Evolutionary conservation across 129 eudicot species (phyloP).

Genomic region (Chrysanthemum makinoi): DNA sequence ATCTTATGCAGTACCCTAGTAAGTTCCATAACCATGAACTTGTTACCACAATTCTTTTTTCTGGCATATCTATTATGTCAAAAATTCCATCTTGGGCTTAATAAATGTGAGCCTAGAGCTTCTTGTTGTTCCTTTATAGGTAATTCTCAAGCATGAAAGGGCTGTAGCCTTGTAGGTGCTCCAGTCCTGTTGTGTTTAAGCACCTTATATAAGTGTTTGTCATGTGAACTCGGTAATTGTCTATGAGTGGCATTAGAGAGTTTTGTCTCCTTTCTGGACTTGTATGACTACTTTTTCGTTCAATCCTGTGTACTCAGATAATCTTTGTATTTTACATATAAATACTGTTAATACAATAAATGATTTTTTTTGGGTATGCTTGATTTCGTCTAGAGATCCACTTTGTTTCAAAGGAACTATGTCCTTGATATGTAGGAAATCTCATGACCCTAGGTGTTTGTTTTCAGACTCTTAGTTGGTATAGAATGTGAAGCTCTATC

Average conservation of each 20-base stretch:
- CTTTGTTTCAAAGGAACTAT: neutral
- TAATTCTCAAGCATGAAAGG: constrained; percentile 1
- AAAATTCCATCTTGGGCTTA: neutral
- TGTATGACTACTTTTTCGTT: neutral
- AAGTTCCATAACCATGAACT: neutral
- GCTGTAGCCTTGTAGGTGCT: neutral
- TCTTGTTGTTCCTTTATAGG: constrained; percentile 13
- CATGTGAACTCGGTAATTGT: neutral
- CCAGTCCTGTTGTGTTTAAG: constrained; percentile 6
- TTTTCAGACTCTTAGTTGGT: neutral
- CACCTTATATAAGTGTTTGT: neutral
- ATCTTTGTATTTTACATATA: neutral
- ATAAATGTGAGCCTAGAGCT: constrained; percentile 9
- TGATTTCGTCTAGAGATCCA: neutral
- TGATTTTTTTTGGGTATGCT: neutral
- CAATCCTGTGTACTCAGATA: neutral
- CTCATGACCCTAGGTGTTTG: neutral
- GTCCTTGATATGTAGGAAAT: neutral
- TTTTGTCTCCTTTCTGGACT: neutral
- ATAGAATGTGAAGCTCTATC: neutral
- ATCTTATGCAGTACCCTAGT: neutral
- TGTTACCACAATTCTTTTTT: constrained; percentile 3
- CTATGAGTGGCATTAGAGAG: neutral
- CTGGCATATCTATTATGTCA: constrained; percentile 3
- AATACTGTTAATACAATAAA: neutral